Evolutionary conservation across 2,329 filamentous ascomycete species (phyloP).

Genomic region (Cryphonectria parasitica): DNA sequence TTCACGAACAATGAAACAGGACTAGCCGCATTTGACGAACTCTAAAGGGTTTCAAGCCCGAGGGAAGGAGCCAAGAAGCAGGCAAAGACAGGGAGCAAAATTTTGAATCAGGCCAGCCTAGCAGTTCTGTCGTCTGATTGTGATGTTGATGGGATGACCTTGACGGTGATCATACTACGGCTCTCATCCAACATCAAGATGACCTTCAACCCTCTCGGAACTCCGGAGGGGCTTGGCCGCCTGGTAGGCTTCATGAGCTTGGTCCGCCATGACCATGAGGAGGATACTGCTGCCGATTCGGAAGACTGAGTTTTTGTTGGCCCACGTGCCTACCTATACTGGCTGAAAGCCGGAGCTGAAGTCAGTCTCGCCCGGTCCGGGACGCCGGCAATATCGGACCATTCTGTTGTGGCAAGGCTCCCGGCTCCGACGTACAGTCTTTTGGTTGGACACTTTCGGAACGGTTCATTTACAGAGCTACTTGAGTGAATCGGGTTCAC

Average conservation of each 20-base stretch:
- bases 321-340: background rate
- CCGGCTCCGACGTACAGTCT: background rate
- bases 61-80: background rate
- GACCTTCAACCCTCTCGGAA: background rate
- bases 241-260: background rate
- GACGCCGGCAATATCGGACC: background rate
- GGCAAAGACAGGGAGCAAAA: background rate
- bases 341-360: background rate
- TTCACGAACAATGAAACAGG: background rate
- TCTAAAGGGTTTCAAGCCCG: conserved; percentile 13
- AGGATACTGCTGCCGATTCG: background rate
- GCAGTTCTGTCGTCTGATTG: conserved; percentile 1
- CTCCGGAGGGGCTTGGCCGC: background rate
- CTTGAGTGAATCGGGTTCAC: background rate
- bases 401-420: background rate
- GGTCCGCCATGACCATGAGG: background rate
- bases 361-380: background rate
- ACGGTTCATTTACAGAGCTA: background rate
- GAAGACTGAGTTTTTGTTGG: background rate
- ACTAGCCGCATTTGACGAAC: conserved; percentile 18
- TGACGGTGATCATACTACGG: background rate
- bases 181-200: conserved; percentile 3
- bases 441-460: background rate
- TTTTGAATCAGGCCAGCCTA: background rate
- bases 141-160: background rate